Base-by-base conservation (phyloP, 75 land plant species). In the Azolla pinnata region DNA sequence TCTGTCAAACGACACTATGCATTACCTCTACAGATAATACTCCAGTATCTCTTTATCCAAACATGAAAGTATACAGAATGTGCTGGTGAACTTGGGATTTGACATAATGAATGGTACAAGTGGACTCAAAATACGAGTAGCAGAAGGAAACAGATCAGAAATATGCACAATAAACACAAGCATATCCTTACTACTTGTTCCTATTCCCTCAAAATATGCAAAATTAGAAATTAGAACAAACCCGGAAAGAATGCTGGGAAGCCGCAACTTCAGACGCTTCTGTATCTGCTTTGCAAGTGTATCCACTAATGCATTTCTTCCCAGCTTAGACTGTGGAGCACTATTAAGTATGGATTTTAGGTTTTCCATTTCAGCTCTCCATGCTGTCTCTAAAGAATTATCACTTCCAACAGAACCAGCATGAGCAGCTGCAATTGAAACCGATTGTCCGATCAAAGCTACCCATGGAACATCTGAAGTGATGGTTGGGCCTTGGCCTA, bases 381-480 rank as follows among this genome's bases (percentile, higher is more conserved):
- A 95, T n/a, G 99, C 99, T 45, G 97, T 90, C 69, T 95, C 99
- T 35, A 95, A 57, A 0, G 99, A 90, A 38, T 67, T 95, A 38
- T 95, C 99, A 21, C 79, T 65, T 1, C 92, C 85, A 54, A 63
- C 80, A 63, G 77, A 70, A 10, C 91, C 85, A 68, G 96, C 75
- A 29, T 86, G 97, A 32, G 87, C 81, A 24, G 91, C 75, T 31
- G 97, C 99, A 68, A 95, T 90, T 30, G 99, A 79, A 51, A 90
- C 97, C 35, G 99, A 90, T 40, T 95, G 99, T 40, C 99, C 99
- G 70, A 90, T 95, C 58, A 95, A 74, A 52, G 99, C 99, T 64
- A 95, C 88, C 97, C 97, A 95, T 19, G 91, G 81, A 47, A 90
- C 71, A 45, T 95, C 96, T 45, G 68, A 35, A 44, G 97, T 73